These are phyloP conservation scores for Calonectria henricotiae DNA, from an alignment of 2,329 filamentous ascomycete genomes.

Conservation along the genomic window DNA sequence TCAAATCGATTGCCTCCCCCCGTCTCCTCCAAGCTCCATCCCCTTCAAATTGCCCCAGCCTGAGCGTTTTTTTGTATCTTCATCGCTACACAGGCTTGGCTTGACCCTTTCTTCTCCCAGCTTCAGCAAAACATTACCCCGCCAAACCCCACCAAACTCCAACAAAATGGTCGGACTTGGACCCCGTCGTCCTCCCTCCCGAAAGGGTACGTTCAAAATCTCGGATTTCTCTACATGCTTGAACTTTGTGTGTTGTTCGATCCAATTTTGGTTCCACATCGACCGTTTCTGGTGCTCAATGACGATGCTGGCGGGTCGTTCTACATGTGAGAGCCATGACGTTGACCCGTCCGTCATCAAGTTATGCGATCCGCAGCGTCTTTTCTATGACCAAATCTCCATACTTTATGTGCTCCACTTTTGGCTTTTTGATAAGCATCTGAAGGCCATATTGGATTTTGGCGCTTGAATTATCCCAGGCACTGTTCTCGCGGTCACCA, in stretches of 20 bases:
- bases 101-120: slow-evolving; percentile 24
- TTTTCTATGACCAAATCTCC: slow-evolving; percentile 13
- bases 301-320: too few species aligned
- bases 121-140: slow-evolving; percentile 54
- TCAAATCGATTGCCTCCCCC: background rate
- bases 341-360: slow-evolving; percentile 19
- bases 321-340: too few species aligned
- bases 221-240: background rate
- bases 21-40: slow-evolving; percentile 1
- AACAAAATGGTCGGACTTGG: slow-evolving; percentile 69
- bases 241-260: slow-evolving; percentile 22
- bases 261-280: background rate
- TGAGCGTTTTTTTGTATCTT: slow-evolving; percentile 21
- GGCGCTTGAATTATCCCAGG: background rate
- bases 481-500: background rate
- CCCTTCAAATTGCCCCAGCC: slow-evolving; percentile 15
- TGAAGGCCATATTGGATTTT: slow-evolving; percentile 9
- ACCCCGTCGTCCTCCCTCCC: slow-evolving; percentile 67
- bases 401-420: background rate
- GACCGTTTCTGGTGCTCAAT: background rate
- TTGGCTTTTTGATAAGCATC: slow-evolving; percentile 26
- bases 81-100: slow-evolving; percentile 5
- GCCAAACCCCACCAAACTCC: slow-evolving; percentile 57
- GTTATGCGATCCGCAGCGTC: background rate
- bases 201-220: slow-evolving; percentile 76